Percentiles rank a stretch among this genome's conserved stretches.
Conservation (phyloP, 129 eudicot species). For the Smallanthus sonchifolius region DNA sequence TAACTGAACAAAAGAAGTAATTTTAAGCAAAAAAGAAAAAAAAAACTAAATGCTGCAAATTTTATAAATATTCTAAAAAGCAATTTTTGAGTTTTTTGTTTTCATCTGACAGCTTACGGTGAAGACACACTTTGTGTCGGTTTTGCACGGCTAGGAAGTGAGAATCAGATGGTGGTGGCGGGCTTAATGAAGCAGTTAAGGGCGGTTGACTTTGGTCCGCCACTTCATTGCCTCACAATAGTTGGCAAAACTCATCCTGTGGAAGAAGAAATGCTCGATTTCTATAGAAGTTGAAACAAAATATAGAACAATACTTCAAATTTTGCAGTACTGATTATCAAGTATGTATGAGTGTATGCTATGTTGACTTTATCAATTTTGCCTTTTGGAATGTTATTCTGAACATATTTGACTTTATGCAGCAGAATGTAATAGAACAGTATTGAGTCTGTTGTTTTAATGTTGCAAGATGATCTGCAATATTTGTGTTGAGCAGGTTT, state of each 20-base stretch:
- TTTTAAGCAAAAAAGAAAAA: not conserved
- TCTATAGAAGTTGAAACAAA: conserved; percentile 36
- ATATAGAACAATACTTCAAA: not conserved
- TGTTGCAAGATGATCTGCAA: conserved; percentile 1
- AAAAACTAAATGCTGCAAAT: not conserved
- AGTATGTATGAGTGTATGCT: not conserved
- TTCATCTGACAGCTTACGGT: conserved; percentile 43
- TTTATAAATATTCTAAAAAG: not conserved
- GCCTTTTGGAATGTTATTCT: not conserved
- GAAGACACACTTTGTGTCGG: conserved; percentile 87
- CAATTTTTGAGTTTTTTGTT: not conserved
- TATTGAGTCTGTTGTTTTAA: not conserved
- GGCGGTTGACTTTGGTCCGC: conserved; percentile 71
- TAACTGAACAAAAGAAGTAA: not conserved
- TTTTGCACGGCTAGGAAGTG: conserved; percentile 86
- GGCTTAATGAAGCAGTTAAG: conserved; percentile 82
- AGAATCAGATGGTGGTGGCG: conserved; percentile 73
- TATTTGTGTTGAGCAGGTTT: not conserved
- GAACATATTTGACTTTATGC: not conserved
- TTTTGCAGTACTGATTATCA: conserved; percentile 16
- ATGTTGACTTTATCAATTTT: conserved; percentile 2
- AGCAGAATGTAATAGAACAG: not conserved
- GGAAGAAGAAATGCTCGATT: conserved; percentile 89
- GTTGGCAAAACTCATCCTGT: conserved; percentile 83
- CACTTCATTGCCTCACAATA: conserved; percentile 85